Percentiles rank a stretch among this genome's conserved stretches.
phyloP scores from a whole-genome alignment of 129 eudicot species.

The Lactuca sativa region DNA sequence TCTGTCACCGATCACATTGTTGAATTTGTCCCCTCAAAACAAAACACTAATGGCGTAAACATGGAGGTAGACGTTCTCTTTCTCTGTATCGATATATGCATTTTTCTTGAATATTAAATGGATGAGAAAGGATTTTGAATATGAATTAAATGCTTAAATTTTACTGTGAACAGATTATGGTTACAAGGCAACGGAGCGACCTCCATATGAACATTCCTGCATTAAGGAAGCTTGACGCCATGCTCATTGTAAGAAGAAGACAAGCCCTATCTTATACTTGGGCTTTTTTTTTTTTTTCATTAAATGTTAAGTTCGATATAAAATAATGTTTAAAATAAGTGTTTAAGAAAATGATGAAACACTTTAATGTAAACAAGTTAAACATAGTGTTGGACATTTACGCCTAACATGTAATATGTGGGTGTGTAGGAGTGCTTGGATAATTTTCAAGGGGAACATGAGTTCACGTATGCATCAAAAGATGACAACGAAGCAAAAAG shows the following conservation, averaged over 20 bases:
- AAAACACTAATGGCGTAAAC: slow-evolving; percentile 57
- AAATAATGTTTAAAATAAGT: no score
- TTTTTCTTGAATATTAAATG: not conserved
- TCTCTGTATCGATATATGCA: not conserved
- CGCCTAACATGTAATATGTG: slow-evolving; percentile 5
- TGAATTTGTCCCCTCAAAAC: slow-evolving; percentile 72
- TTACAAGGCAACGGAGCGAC: slow-evolving; percentile 69
- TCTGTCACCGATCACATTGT: slow-evolving; percentile 85
- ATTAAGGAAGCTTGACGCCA: slow-evolving; percentile 71
- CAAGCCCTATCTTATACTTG: not conserved
- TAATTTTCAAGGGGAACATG: slow-evolving; percentile 72
- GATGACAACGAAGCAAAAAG: slow-evolving; percentile 55
- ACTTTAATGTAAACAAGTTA: no score
- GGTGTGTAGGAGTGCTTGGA: slow-evolving; percentile 76
- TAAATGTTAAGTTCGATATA: not conserved
- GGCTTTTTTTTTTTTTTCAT: no score
- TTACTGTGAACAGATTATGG: slow-evolving; percentile 57
- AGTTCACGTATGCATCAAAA: slow-evolving; percentile 70
- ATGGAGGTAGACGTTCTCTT: slow-evolving; percentile 59
- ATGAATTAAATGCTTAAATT: slow-evolving; percentile 1
- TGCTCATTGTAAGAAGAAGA: slow-evolving; percentile 90
- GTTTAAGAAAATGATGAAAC: no score
- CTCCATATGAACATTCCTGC: slow-evolving; percentile 81
- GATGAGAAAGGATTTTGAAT: not conserved
- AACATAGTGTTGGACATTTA: not conserved